Evolutionary conservation across 2,329 filamentous ascomycete genomes (phyloP).

Genomic region (Gnomoniopsis sp.): DNA sequence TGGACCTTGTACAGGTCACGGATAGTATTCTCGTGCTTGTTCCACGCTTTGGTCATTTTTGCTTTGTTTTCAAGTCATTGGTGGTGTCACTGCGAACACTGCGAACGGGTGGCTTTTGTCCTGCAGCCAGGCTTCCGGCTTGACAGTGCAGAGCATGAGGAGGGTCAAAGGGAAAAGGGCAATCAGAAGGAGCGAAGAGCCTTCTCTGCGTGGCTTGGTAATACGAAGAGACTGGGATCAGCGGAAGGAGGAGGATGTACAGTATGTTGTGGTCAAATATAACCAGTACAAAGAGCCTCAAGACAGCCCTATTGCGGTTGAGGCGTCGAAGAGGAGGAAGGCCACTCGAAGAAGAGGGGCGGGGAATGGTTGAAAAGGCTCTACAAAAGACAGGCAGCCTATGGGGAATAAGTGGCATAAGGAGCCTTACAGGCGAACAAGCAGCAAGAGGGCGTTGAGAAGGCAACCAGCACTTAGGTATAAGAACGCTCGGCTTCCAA

Average conservation of each 20-base stretch:
- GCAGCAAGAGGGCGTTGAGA: background rate
- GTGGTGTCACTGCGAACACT: background rate
- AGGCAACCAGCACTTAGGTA: background rate
- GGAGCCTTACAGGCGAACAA: background rate
- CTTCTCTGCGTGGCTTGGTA: too few relatives aligned
- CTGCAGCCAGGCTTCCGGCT: background rate
- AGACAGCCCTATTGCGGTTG: too few relatives aligned
- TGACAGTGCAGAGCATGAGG: background rate
- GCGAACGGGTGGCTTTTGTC: background rate
- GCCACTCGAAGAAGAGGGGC: too few relatives aligned
- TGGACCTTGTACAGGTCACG: conserved; percentile 37
- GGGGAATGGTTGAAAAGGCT: background rate
- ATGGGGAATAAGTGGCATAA: background rate
- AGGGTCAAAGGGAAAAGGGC: background rate
- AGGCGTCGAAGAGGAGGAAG: too few relatives aligned
- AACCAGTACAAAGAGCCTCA: too few relatives aligned
- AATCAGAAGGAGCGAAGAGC: too few relatives aligned
- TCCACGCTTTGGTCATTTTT: conserved; percentile 43
- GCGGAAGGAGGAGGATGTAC: too few relatives aligned
- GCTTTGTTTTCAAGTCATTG: background rate
- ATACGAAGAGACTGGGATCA: too few relatives aligned
- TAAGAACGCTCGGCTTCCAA: background rate
- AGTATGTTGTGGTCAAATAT: too few relatives aligned
- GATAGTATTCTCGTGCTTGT: conserved; percentile 33
- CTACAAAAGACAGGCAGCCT: background rate